Conservation (phyloP, 23 red algal species). For the Chondrus crispus region DNA sequence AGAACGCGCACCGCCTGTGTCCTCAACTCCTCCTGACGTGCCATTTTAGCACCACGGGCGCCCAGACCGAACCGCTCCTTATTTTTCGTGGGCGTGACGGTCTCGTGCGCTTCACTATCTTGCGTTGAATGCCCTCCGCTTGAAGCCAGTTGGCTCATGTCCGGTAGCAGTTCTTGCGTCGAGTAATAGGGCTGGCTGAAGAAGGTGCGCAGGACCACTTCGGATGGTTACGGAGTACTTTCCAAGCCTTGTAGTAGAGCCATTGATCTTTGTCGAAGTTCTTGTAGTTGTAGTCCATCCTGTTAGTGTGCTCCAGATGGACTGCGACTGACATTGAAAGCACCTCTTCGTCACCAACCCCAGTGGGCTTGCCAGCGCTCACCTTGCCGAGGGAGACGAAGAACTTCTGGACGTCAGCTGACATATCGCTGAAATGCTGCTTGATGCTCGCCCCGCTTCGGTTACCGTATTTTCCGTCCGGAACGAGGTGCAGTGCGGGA, state of each 20-base stretch:
- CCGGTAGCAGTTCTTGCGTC: too few relatives aligned
- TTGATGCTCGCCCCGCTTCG: background rate
- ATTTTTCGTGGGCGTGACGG: too few relatives aligned
- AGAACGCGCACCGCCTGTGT: background rate
- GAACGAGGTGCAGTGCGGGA: background rate
- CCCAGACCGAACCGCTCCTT: too few relatives aligned
- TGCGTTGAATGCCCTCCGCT: too few relatives aligned
- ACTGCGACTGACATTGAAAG: background rate
- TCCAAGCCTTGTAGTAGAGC: background rate
- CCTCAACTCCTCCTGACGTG: background rate
- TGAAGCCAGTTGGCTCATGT: too few relatives aligned
- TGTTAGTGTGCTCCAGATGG: background rate
- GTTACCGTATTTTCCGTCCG: background rate
- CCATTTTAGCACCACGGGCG: too few relatives aligned
- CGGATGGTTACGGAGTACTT: background rate
- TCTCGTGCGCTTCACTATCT: too few relatives aligned
- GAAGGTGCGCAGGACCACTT: background rate
- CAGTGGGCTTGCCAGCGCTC: background rate
- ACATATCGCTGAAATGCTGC: background rate
- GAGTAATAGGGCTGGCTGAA: too few relatives aligned
- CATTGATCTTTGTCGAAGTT: background rate
- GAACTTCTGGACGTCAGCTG: slow-evolving; percentile 5
- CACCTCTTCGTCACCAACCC: background rate
- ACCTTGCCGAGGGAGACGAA: background rate
- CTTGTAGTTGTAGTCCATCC: slow-evolving; percentile 17